phyloP scores from a whole-genome alignment of 768 basidiomycete species.

The Podaxis sp. region DNA sequence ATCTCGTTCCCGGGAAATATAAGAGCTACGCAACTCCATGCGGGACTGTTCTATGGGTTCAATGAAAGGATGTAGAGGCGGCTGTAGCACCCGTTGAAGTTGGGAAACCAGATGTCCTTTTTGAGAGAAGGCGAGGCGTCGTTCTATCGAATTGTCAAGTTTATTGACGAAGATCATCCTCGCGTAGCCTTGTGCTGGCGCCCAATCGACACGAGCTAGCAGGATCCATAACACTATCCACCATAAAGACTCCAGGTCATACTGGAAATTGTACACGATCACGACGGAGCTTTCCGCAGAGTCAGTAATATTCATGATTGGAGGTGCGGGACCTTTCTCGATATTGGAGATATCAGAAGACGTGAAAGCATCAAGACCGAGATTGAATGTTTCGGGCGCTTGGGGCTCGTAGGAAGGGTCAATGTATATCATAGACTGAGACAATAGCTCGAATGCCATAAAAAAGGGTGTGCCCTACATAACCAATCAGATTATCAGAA shows the following conservation, averaged over 20 bases:
- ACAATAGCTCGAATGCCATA: not conserved
- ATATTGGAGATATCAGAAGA: too few species aligned
- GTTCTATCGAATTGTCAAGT: not conserved
- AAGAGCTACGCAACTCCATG: not conserved
- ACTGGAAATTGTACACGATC: not conserved
- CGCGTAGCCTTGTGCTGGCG: not conserved
- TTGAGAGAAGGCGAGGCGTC: not conserved
- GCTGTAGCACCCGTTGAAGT: not conserved
- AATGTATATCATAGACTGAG: not conserved
- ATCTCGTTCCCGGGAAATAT: not conserved
- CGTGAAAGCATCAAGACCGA: too few species aligned
- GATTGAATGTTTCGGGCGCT: not conserved
- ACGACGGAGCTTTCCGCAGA: not conserved
- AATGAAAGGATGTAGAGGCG: not conserved
- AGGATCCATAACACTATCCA: constrained; percentile 7
- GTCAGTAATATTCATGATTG: too few species aligned
- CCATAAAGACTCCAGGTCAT: constrained; percentile 8
- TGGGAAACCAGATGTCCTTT: not conserved
- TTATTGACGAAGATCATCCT: not conserved
- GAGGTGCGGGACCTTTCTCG: too few species aligned
- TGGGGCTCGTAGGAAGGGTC: not conserved
- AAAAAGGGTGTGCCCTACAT: too few species aligned
- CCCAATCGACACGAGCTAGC: not conserved
- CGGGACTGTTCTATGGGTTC: not conserved
- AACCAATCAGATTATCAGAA: too few species aligned